Base-by-base conservation (phyloP, 257 asterid genomes). In the Thymus mandschuricus region DNA sequence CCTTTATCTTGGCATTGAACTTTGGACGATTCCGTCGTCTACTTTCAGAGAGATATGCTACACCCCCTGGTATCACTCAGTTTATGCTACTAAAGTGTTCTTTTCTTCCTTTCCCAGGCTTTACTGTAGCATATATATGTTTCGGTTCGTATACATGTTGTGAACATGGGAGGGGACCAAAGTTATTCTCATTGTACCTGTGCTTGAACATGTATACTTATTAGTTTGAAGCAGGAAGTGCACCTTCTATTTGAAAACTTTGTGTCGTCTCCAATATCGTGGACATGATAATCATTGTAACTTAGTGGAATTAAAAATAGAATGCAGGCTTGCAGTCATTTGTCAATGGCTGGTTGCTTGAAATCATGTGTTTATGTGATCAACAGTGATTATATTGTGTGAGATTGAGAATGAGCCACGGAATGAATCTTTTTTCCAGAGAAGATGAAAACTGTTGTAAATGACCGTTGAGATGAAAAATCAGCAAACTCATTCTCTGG, bases 1-100 rank as follows among this genome's bases (percentile, higher is more conserved):
- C 84, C 85, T 68, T 78, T 80, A 81, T 76, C 80, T 76, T 86
- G 86, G 81, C 80, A 77, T 80, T 71, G 77, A 69, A 78, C 73
- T 60, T 74, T 85, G 81, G 82, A 78, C 83, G 74, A 75, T 77
- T 64, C 65, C 9, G 70, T 78, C 79, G 60, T 81, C 81, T 80
- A 69, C 82, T 81, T 82, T 76, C 74, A 76, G 72, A 75, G 75
- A 71, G 75, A 71, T 72, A 81, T 72, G 76, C 74, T 57, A 78
- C 75, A 55, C 77, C 76, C 81, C 74, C 84, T 83, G 84, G 82
- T 81, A 79, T 74, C 80, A 57, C 59, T 43, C 66, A 51, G 62
- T 82, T 61, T 68, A 27, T 57, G 58, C 66, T 74, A 61, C 75
- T 30, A 31, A 70, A 44, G 43, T 54, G 27, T 40, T 67, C 34